Percentiles rank a stretch among this genome's conserved stretches.
These are phyloP conservation scores for Closterium sp. DNA, from an alignment of 139 green algal genomes.

Conservation along the genomic window DNA sequence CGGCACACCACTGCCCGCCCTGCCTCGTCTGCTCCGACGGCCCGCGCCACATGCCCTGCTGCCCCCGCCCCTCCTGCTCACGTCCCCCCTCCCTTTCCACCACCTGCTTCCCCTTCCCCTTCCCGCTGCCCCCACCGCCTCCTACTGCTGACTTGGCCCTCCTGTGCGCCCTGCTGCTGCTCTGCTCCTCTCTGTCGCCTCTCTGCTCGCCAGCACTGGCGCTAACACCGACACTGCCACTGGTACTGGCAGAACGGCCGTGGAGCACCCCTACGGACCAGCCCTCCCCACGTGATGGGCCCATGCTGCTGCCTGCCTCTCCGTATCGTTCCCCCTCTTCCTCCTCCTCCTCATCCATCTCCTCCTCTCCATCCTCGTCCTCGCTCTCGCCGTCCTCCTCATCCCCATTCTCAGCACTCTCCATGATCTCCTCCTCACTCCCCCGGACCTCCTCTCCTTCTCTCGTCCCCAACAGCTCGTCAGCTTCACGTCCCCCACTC, in stretches of 20 bases:
- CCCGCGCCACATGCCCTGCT: background rate
- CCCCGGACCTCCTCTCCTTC: background rate
- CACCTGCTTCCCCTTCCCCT: background rate
- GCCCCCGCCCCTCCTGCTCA: background rate
- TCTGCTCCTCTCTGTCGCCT: background rate
- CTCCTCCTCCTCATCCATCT: background rate
- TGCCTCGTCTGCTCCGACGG: background rate
- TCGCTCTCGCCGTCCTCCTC: background rate
- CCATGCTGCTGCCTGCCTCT: background rate
- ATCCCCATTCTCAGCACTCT: background rate
- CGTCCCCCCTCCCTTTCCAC: background rate
- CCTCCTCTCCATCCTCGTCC: background rate
- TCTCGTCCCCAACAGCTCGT: background rate
- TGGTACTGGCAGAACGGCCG: background rate
- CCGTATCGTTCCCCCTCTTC: background rate
- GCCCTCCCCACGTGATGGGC: background rate
- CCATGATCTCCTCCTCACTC: background rate
- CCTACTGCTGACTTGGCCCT: background rate
- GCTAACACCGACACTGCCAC: background rate
- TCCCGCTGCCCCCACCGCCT: background rate
- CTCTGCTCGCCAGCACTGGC: background rate
- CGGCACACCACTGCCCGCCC: background rate
- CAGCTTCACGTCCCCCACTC: background rate
- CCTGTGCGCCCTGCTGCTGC: background rate
- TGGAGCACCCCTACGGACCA: background rate